Percentiles rank a stretch among this genome's conserved stretches.
phyloP scores from a whole-genome alignment of 176 grass and related monocot species.

The Raddia distichophylla region DNA sequence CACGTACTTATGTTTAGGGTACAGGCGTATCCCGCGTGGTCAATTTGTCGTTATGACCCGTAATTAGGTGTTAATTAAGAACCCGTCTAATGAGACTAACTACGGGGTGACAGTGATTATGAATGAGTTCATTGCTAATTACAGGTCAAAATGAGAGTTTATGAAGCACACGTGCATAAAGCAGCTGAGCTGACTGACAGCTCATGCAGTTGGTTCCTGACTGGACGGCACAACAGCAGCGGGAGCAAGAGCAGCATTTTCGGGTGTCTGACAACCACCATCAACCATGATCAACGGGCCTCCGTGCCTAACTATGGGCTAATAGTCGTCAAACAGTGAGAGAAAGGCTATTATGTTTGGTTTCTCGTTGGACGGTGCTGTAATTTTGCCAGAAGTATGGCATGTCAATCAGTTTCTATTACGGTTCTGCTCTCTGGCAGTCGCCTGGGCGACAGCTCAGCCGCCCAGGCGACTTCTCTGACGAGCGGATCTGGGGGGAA shows the following conservation, averaged over 20 bases:
- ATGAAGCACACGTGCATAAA: no score
- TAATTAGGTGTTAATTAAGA: not conserved
- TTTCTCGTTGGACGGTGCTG: not conserved
- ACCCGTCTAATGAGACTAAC: constrained; percentile 1
- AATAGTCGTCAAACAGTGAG: not conserved
- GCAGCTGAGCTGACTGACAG: no score
- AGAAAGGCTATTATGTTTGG: not conserved
- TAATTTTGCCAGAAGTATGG: no score
- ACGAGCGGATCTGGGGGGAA: no score
- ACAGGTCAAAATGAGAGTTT: no score
- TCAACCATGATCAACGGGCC: not conserved
- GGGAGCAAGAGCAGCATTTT: not conserved
- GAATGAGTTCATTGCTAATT: not conserved
- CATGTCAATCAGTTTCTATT: no score
- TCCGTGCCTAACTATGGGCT: not conserved
- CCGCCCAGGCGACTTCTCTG: no score
- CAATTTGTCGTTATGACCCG: not conserved
- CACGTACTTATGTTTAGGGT: not conserved
- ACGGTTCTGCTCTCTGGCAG: no score
- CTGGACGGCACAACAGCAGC: constrained; percentile 14
- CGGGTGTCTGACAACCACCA: not conserved
- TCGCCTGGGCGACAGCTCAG: no score
- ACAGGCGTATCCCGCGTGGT: not conserved
- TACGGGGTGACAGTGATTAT: not conserved
- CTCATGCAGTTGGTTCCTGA: constrained; percentile 12